Percentiles rank a stretch among this genome's conserved stretches.
Evolutionary conservation across 352 stramenopile species (phyloP).

Genomic region (Phytophthora hybrid): DNA sequence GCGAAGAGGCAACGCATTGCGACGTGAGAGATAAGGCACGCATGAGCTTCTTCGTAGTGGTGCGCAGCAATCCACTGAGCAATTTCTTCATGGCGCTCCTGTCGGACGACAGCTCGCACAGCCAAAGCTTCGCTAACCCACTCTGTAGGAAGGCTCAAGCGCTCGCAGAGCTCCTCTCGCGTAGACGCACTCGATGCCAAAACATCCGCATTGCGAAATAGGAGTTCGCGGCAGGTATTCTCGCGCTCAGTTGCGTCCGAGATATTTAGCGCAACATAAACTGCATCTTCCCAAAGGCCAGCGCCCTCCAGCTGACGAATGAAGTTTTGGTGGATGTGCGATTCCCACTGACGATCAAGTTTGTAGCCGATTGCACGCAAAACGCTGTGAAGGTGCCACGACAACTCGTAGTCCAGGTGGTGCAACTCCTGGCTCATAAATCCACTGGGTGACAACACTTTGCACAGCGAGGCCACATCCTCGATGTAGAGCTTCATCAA

Average conservation of each 20-base stretch:
- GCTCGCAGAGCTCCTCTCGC: constrained; percentile 61
- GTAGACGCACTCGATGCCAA: constrained; percentile 44
- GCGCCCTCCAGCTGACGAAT: constrained; percentile 77
- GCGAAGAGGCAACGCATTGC: constrained; percentile 69
- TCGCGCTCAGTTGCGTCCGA: constrained; percentile 62
- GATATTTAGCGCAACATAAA: constrained; percentile 87
- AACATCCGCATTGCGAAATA: constrained; percentile 74
- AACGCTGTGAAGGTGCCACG: constrained; percentile 82
- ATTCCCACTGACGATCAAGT: constrained; percentile 77
- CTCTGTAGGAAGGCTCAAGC: constrained; percentile 58
- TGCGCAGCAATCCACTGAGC: constrained; percentile 75
- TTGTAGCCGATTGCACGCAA: constrained; percentile 79
- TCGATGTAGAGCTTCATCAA: constrained; percentile 77
- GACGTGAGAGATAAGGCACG: constrained; percentile 64
- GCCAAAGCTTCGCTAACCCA: constrained; percentile 81
- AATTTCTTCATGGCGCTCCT: constrained; percentile 71
- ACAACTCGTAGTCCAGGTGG: constrained; percentile 81
- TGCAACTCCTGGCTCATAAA: constrained; percentile 42
- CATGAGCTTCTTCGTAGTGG: constrained; percentile 70
- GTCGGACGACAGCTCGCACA: constrained; percentile 55
- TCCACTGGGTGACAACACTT: constrained; percentile 67
- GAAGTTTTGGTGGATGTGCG: constrained; percentile 85
- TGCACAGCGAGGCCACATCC: constrained; percentile 60
- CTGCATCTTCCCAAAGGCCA: constrained; percentile 71
- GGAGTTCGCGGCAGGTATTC: constrained; percentile 61